phyloP scores from a whole-genome alignment of 257 asterid genomes.

The Nicotiana attenuata region DNA sequence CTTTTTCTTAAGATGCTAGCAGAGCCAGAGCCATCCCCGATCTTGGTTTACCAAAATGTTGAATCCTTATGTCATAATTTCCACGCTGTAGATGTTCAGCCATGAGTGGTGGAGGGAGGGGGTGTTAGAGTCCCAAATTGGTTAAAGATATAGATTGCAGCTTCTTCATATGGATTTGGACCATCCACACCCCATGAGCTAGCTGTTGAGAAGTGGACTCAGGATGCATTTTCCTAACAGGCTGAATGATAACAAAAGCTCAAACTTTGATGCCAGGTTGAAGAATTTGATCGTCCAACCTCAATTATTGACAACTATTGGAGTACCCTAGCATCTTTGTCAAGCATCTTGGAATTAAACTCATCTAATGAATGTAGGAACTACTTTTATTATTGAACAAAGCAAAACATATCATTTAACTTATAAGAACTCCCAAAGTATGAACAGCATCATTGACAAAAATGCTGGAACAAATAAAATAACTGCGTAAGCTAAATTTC shows the following conservation, averaged over 20 bases:
- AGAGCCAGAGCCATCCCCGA: neutral
- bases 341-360: neutral
- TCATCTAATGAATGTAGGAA: conserved; percentile 4
- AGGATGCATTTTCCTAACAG: neutral
- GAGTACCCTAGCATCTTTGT: neutral
- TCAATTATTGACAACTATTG: neutral
- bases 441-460: neutral
- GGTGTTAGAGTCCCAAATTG: neutral
- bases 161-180: neutral
- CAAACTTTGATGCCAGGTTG: neutral
- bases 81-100: neutral
- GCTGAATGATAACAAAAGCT: neutral
- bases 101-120: neutral
- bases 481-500: neutral
- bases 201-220: neutral
- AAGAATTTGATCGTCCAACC: neutral
- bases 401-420: neutral
- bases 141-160: neutral
- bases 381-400: neutral
- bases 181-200: neutral
- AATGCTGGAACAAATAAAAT: neutral
- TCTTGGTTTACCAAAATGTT: neutral
- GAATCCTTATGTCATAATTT: neutral
- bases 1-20: neutral
- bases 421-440: neutral